Conservation (phyloP, 2,329 filamentous ascomycete species). For the Cylindrodendrum hubeiense region DNA sequence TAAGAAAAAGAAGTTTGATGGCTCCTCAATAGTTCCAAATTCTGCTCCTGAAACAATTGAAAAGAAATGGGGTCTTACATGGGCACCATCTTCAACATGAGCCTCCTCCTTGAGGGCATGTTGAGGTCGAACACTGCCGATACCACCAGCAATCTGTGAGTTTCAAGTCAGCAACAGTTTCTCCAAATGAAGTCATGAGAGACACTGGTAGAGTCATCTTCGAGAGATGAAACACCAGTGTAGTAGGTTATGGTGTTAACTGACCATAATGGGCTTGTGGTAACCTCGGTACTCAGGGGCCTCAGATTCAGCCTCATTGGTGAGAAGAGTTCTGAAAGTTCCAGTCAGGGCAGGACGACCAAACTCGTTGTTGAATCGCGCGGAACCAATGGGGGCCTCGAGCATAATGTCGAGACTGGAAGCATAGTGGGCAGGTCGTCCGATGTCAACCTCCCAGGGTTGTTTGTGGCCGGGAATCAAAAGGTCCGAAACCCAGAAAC, state of each 20-base stretch:
- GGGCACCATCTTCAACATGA: slow-evolving; percentile 87
- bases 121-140: slow-evolving; percentile 91
- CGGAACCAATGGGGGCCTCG: slow-evolving; percentile 94
- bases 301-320: slow-evolving; percentile 61
- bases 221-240: not conserved
- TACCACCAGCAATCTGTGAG: slow-evolving; percentile 83
- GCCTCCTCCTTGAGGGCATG: slow-evolving; percentile 88
- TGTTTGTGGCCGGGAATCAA: slow-evolving; percentile 85
- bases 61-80: slow-evolving; percentile 54
- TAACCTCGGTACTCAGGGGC: slow-evolving; percentile 84
- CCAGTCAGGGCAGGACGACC: slow-evolving; percentile 89
- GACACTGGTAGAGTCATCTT: not conserved
- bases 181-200: not conserved
- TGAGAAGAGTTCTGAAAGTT: slow-evolving; percentile 91
- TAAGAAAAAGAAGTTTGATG: too few relatives aligned
- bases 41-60: not conserved
- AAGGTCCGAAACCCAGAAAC: slow-evolving; percentile 96
- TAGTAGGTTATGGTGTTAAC: not conserved
- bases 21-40: not conserved
- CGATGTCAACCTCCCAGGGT: slow-evolving; percentile 93
- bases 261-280: slow-evolving; percentile 93
- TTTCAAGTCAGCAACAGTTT: not conserved
- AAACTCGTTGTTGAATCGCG: slow-evolving; percentile 98
- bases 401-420: slow-evolving; percentile 98
- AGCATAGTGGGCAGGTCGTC: slow-evolving; percentile 91